phyloP scores from a whole-genome alignment of 2,329 filamentous ascomycete genomes.

The Colletotrichum lupini region DNA sequence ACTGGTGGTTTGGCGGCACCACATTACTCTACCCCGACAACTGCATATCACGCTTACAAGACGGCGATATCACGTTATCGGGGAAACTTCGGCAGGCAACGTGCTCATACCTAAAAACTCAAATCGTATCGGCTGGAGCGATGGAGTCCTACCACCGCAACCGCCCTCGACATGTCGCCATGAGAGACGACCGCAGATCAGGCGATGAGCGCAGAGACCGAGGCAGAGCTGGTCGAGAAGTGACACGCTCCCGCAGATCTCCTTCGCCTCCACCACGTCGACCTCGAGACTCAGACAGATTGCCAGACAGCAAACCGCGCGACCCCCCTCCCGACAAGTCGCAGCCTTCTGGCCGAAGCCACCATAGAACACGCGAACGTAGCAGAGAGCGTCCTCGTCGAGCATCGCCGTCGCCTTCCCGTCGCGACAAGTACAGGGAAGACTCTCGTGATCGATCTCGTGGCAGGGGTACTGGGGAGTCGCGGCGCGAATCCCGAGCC shows the following conservation, averaged over 20 bases:
- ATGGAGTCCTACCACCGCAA: conserved; percentile 34
- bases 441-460: conserved; percentile 29
- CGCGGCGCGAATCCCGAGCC: conserved; percentile 29
- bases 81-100: conserved; percentile 34
- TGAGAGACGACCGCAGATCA: conserved; percentile 54
- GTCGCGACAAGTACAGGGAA: conserved; percentile 28
- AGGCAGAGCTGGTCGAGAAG: conserved; percentile 52
- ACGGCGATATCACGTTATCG: conserved; percentile 31
- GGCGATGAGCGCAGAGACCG: conserved; percentile 53
- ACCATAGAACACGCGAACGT: conserved; percentile 29
- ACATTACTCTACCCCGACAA: conserved; percentile 22
- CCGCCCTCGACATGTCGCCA: conserved; percentile 49
- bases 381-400: conserved; percentile 43
- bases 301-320: conserved; percentile 32
- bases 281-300: conserved; percentile 42
- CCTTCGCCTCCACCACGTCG: conserved; percentile 43
- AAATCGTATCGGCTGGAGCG: conserved; percentile 30
- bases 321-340: conserved; percentile 30
- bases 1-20: not conserved
- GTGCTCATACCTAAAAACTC: conserved; percentile 37
- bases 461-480: conserved; percentile 25
- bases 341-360: conserved; percentile 32
- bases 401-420: conserved; percentile 38
- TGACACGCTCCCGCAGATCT: conserved; percentile 46
- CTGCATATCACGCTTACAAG: conserved; percentile 29